Conservation (phyloP, 345 rosid genomes). For the Murraya koenigii region DNA sequence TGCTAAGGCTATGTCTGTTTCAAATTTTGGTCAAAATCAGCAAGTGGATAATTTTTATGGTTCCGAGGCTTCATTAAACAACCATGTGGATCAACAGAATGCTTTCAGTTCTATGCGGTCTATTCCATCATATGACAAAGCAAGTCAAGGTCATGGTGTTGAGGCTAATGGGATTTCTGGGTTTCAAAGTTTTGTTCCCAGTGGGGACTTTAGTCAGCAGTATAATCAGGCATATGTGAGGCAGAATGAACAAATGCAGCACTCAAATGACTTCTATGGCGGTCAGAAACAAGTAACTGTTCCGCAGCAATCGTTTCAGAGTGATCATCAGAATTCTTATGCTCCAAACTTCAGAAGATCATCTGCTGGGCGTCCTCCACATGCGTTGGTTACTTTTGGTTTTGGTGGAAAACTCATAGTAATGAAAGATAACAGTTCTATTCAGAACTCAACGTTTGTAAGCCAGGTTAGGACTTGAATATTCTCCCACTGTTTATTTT, state of each 20-base stretch:
- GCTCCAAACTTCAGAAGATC: conserved; percentile 60
- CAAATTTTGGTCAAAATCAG: conserved; percentile 47
- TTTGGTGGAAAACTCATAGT: conserved; percentile 93
- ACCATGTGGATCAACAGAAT: conserved; percentile 32
- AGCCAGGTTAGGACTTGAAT: conserved; percentile 61
- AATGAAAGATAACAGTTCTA: conserved; percentile 56
- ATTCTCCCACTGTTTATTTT: conserved; percentile 10
- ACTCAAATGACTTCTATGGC: conserved; percentile 48
- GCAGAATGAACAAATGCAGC: conserved; percentile 47
- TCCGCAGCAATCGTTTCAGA: conserved; percentile 52
- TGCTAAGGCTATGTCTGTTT: conserved; percentile 27
- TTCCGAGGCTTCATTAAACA: conserved; percentile 38
- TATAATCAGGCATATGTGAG: conserved; percentile 41
- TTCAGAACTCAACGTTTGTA: conserved; percentile 52
- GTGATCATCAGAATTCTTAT: conserved; percentile 55
- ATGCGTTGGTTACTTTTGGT: conserved; percentile 86
- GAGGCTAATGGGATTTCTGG: conserved; percentile 53
- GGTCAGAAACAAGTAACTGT: conserved; percentile 41
- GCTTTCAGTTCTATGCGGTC: conserved; percentile 30
- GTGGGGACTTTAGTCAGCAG: conserved; percentile 43
- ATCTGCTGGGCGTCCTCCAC: conserved; percentile 94
- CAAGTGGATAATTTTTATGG: conserved; percentile 42
- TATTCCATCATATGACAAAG: conserved; percentile 35
- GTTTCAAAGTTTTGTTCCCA: conserved; percentile 40
- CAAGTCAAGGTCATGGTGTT: conserved; percentile 33